phyloP scores from a whole-genome alignment of 352 stramenopile species.

The Phytopythium aichiense region DNA sequence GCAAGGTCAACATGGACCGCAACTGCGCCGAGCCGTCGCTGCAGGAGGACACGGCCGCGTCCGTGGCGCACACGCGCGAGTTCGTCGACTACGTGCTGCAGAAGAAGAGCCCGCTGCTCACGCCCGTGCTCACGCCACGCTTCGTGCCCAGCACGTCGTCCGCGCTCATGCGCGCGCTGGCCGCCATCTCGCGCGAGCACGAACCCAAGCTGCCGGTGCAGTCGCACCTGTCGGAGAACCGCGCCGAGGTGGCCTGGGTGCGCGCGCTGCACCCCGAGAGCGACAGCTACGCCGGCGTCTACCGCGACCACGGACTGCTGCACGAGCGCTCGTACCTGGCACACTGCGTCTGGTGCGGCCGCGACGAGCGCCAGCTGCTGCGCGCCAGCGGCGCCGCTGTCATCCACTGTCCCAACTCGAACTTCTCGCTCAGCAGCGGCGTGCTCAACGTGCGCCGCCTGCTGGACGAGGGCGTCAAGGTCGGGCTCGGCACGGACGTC shows the following conservation, averaged over 20 bases:
- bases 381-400: slow-evolving; percentile 59
- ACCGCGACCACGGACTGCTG: slow-evolving; percentile 85
- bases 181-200: slow-evolving; percentile 76
- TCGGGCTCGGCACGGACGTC: slow-evolving; percentile 93
- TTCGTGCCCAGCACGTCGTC: slow-evolving; percentile 90
- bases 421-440: slow-evolving; percentile 91
- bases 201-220: slow-evolving; percentile 78
- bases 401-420: slow-evolving; percentile 95
- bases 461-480: slow-evolving; percentile 78
- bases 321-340: slow-evolving; percentile 91
- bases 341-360: slow-evolving; percentile 90
- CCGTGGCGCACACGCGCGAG: slow-evolving; percentile 74
- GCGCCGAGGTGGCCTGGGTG: slow-evolving; percentile 86
- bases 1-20: slow-evolving; percentile 96
- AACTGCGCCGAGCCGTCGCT: slow-evolving; percentile 76
- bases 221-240: slow-evolving; percentile 90
- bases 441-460: slow-evolving; percentile 77
- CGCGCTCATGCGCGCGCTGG: slow-evolving; percentile 79
- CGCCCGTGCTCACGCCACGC: slow-evolving; percentile 90
- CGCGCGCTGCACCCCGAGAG: slow-evolving; percentile 78
- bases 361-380: slow-evolving; percentile 73
- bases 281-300: slow-evolving; percentile 75
- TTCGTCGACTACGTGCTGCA: slow-evolving; percentile 87
- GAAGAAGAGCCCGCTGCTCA: slow-evolving; percentile 74
- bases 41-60: slow-evolving; percentile 82